A percentile compares a stretch with the other conserved stretches of the same genome.
Conservation (phyloP, 2,329 filamentous ascomycete genomes). For the Hypoxylon sp. region DNA sequence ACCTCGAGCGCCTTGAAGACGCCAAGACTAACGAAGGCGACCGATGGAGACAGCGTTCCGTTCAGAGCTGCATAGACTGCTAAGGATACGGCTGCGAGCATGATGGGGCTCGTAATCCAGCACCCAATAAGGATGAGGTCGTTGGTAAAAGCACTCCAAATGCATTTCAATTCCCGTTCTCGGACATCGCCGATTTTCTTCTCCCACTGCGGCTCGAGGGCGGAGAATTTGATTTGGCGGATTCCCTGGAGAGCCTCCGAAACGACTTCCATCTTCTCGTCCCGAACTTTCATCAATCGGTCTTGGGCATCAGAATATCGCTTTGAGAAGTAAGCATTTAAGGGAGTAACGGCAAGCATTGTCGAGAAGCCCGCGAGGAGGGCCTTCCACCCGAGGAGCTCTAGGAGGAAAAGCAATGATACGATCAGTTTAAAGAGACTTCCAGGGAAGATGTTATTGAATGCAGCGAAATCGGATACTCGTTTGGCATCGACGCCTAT, state of each 20-base stretch:
- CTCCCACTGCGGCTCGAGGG: conserved; percentile 81
- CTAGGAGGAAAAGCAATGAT: conserved; percentile 75
- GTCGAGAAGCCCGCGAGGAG: conserved; percentile 74
- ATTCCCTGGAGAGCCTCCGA: conserved; percentile 84
- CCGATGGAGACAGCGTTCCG: conserved; percentile 74
- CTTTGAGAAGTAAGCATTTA: conserved; percentile 77
- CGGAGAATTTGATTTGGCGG: conserved; percentile 87
- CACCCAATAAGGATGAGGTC: conserved; percentile 74
- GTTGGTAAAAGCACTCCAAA: conserved; percentile 75
- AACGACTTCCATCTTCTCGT: conserved; percentile 80
- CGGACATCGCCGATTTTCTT: conserved; percentile 74
- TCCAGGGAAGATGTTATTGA: conserved; percentile 74
- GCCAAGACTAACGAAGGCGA: conserved; percentile 83
- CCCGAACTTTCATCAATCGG: conserved; percentile 79
- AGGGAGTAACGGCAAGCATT: conserved; percentile 73
- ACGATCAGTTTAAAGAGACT: conserved; percentile 73
- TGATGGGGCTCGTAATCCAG: conserved; percentile 80
- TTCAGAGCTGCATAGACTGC: conserved; percentile 75
- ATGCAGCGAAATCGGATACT: conserved; percentile 76
- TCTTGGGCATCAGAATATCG: conserved; percentile 75
- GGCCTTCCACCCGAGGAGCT: conserved; percentile 78
- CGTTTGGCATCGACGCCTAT: conserved; percentile 81
- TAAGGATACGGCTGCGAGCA: conserved; percentile 79
- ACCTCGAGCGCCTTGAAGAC: conserved; percentile 81
- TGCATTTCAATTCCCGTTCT: conserved; percentile 73